phyloP scores from a whole-genome alignment of 306 rosid species.

The Vigna mungo region DNA sequence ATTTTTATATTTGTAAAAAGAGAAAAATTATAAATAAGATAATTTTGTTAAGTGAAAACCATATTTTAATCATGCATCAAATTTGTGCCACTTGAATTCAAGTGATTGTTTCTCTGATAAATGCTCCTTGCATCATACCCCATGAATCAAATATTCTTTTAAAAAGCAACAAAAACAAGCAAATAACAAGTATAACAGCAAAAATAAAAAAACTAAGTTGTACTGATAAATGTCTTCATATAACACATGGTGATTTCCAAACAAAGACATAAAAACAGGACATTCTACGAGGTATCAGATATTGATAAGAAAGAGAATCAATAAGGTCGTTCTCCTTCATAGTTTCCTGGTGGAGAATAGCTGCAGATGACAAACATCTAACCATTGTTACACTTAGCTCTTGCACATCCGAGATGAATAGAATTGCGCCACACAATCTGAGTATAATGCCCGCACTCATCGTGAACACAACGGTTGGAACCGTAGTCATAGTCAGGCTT shows the following conservation, averaged over 20 bases:
- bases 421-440: conserved; percentile 65
- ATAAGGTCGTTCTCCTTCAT: conserved; percentile 57
- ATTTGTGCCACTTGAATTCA: too few relatives aligned
- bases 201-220: too few relatives aligned
- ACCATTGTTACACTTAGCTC: conserved; percentile 51
- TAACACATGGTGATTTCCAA: not conserved
- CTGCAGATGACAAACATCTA: conserved; percentile 68
- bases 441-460: conserved; percentile 75
- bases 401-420: conserved; percentile 64
- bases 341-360: conserved; percentile 72
- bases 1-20: too few relatives aligned
- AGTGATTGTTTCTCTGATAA: too few relatives aligned
- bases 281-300: not conserved
- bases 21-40: too few relatives aligned
- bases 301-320: conserved; percentile 14
- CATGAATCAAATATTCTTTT: too few relatives aligned
- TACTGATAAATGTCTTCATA: not conserved
- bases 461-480: conserved; percentile 58
- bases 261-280: not conserved
- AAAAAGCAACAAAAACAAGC: too few relatives aligned
- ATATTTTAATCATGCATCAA: too few relatives aligned
- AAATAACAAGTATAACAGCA: too few relatives aligned
- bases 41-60: too few relatives aligned
- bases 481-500: conserved; percentile 50
- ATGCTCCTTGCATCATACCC: too few relatives aligned